phyloP scores from a whole-genome alignment of 1,139 yeast genomes.

The Candida glucosophila region DNA sequence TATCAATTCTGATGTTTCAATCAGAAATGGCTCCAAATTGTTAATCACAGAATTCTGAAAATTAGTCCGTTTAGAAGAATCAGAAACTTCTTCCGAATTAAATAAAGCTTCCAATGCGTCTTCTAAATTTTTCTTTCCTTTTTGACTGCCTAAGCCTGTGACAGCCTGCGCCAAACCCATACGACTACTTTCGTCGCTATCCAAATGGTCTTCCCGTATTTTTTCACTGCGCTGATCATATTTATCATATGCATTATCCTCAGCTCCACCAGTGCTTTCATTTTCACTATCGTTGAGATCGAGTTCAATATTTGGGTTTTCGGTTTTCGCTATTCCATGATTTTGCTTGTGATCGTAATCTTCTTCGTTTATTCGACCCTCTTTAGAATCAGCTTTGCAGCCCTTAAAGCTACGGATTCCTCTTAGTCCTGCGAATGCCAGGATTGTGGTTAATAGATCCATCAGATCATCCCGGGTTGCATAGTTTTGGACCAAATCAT shows the following conservation, averaged over 20 bases:
- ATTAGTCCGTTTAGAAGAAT: slow-evolving; percentile 9
- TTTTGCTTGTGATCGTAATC: slow-evolving; percentile 2
- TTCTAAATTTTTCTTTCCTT: slow-evolving; percentile 1
- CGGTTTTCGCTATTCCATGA: background rate
- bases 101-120: background rate
- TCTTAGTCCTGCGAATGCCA: slow-evolving; percentile 43
- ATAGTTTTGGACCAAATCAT: slow-evolving; percentile 2
- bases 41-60: slow-evolving; percentile 29
- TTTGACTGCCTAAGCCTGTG: too few relatives aligned
- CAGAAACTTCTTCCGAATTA: slow-evolving; percentile 1
- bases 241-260: background rate
- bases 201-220: background rate
- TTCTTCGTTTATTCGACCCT: slow-evolving; percentile 1
- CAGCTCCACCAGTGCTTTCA: background rate
- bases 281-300: slow-evolving; percentile 1
- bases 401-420: too few relatives aligned
- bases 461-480: slow-evolving; percentile 16
- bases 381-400: slow-evolving; percentile 1
- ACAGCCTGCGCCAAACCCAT: too few relatives aligned
- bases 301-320: background rate
- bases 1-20: slow-evolving; percentile 14
- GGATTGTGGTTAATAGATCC: slow-evolving; percentile 39
- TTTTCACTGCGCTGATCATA: background rate
- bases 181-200: too few relatives aligned
- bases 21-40: slow-evolving; percentile 20